A percentile compares a stretch with the other conserved stretches of the same genome.
These are phyloP conservation scores for Tritrichomonas foetus DNA, from an alignment of 208 protist genomes.

Conservation along the genomic window DNA sequence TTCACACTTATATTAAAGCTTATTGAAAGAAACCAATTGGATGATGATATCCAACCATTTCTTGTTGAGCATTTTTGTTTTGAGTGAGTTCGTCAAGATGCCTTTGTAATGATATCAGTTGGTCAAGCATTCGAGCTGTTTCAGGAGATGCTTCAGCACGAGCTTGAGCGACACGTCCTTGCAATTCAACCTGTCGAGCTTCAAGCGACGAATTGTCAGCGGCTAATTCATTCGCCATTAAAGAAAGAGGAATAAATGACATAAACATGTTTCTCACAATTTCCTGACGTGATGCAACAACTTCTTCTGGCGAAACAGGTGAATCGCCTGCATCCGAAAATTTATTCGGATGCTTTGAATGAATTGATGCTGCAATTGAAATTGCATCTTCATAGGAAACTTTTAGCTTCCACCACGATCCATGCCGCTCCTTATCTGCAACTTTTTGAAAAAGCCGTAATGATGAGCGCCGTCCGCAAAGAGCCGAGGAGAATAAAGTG, in stretches of 20 bases:
- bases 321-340: neutral
- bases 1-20: too few species aligned
- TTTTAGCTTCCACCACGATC: constrained; percentile 3
- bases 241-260: neutral
- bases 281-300: neutral
- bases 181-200: neutral
- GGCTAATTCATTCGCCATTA: neutral
- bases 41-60: too few species aligned
- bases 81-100: neutral
- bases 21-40: too few species aligned
- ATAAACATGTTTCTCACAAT: neutral
- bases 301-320: neutral
- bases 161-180: neutral
- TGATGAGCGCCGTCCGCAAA: neutral
- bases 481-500: neutral
- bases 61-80: neutral
- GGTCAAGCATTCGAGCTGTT: neutral
- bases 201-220: neutral
- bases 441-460: constrained; percentile 5
- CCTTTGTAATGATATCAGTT: neutral
- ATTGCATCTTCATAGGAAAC: constrained; percentile 6
- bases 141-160: neutral
- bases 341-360: neutral
- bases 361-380: neutral
- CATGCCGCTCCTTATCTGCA: neutral